A percentile compares a stretch with the other conserved stretches of the same genome.
phyloP scores from a whole-genome alignment of 768 basidiomycete species.

The Naematelia encephala region DNA sequence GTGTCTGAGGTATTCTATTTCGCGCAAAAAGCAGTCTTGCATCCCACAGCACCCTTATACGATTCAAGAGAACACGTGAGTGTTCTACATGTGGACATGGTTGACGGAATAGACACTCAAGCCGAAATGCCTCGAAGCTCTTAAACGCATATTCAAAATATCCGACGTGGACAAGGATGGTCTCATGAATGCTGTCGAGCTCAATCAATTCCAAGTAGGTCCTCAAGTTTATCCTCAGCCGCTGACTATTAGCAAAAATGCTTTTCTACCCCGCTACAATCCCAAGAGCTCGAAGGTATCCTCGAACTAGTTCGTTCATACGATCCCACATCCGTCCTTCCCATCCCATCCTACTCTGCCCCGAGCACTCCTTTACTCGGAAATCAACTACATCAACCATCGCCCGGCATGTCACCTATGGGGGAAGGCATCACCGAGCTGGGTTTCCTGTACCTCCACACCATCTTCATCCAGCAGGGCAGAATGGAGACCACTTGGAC shows the following conservation, averaged over 20 bases:
- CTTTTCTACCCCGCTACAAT: constrained; percentile 86
- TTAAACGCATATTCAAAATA: constrained; percentile 91
- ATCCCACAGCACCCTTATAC: constrained; percentile 94
- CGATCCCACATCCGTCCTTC: constrained; percentile 68
- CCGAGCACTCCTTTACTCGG: constrained; percentile 33
- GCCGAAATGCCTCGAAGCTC: constrained; percentile 80
- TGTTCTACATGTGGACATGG: constrained; percentile 5
- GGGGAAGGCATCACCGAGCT: constrained; percentile 74
- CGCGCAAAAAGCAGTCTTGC: constrained; percentile 94
- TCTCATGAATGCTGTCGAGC: constrained; percentile 77
- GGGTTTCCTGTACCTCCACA: constrained; percentile 91
- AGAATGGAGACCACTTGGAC: constrained; percentile 98
- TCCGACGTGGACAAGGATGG: constrained; percentile 95
- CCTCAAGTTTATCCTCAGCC: not conserved
- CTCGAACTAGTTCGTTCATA: constrained; percentile 82
- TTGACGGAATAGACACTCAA: constrained; percentile 68
- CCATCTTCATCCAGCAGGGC: constrained; percentile 92
- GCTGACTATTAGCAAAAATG: constrained; percentile 70
- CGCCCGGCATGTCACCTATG: constrained; percentile 31
- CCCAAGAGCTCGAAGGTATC: constrained; percentile 94
- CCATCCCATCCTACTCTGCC: constrained; percentile 34
- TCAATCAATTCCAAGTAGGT: constrained; percentile 92
- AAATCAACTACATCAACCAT: constrained; percentile 24
- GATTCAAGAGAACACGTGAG: constrained; percentile 91
- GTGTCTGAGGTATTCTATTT: constrained; percentile 98